phyloP scores from a whole-genome alignment of 306 rosid genomes.

The Dalbergia oliveri region DNA sequence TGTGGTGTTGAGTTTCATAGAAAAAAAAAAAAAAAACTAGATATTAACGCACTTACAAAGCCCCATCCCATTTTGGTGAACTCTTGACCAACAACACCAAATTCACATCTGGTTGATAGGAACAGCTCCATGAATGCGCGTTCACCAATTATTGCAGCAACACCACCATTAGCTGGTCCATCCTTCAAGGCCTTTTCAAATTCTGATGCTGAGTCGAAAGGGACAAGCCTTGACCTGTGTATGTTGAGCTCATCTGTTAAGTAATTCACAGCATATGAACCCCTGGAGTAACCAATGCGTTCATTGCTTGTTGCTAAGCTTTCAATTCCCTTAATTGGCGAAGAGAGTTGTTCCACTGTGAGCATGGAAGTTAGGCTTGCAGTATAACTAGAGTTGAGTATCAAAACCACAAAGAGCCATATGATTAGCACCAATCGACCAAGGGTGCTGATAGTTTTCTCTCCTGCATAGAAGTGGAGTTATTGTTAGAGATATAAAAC shows the following conservation, averaged over 20 bases:
- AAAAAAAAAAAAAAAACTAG: no score
- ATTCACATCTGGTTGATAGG: conserved; percentile 71
- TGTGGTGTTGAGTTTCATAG: neutral
- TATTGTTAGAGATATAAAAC: neutral
- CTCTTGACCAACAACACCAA: conserved; percentile 81
- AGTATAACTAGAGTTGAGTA: conserved; percentile 81
- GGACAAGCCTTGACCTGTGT: conserved; percentile 67
- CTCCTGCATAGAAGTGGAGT: conserved; percentile 54
- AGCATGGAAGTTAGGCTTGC: conserved; percentile 88
- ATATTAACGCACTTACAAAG: conserved; percentile 61
- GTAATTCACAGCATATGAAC: conserved; percentile 68
- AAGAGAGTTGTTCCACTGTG: conserved; percentile 79
- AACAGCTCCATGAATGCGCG: conserved; percentile 81
- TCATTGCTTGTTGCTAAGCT: conserved; percentile 56
- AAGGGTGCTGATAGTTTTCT: conserved; percentile 74
- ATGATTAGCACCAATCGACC: conserved; percentile 78
- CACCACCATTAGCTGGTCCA: conserved; percentile 77
- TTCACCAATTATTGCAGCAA: conserved; percentile 78
- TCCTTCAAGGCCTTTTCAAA: conserved; percentile 66
- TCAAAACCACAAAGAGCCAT: conserved; percentile 85
- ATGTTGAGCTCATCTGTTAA: conserved; percentile 66
- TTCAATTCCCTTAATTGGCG: conserved; percentile 76
- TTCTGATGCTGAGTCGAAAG: conserved; percentile 60
- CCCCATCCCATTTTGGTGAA: conserved; percentile 95
- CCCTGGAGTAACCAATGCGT: conserved; percentile 71